Evolutionary conservation across 805 yeast genomes (phyloP).

Genomic region (Wickerhamomyces silvicola): DNA sequence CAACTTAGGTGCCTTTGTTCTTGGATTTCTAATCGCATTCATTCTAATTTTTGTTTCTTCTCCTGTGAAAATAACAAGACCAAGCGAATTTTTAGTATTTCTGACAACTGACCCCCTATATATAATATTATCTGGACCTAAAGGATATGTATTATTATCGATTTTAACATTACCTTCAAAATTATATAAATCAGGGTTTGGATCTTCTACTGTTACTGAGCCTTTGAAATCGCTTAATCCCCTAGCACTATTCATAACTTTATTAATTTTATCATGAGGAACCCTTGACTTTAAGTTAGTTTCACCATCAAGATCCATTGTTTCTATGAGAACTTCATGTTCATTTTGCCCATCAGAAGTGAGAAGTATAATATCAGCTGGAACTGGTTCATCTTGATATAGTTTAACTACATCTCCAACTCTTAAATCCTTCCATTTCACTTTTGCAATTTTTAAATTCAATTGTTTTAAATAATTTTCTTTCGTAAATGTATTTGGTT

Average conservation of each 20-base stretch:
- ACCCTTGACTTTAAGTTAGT: constrained; percentile 76
- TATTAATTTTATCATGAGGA: constrained; percentile 60
- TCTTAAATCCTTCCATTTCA: constrained; percentile 65
- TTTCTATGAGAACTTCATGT: constrained; percentile 73
- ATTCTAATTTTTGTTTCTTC: constrained; percentile 93
- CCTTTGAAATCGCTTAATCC: constrained; percentile 46
- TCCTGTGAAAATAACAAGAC: constrained; percentile 87
- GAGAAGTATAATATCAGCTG: constrained; percentile 80
- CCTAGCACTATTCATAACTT: constrained; percentile 40
- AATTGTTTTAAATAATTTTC: constrained; percentile 20
- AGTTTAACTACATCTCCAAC: constrained; percentile 86
- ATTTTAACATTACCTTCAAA: constrained; percentile 71
- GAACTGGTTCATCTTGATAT: constrained; percentile 82
- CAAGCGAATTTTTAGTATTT: constrained; percentile 70
- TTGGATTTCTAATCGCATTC: constrained; percentile 86
- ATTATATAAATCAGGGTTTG: constrained; percentile 84
- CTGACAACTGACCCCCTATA: constrained; percentile 88
- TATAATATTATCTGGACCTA: constrained; percentile 75
- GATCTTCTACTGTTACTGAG: constrained; percentile 73
- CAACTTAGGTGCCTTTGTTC: constrained; percentile 89
- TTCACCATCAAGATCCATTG: constrained; percentile 98
- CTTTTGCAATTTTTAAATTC: constrained; percentile 18
- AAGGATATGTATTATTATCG: constrained; percentile 38
- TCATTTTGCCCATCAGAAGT: constrained; percentile 52
- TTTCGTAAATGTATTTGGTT: constrained; percentile 23